Evolutionary conservation across 345 rosid species (phyloP).

Genomic region (Ceriops tagal): DNA sequence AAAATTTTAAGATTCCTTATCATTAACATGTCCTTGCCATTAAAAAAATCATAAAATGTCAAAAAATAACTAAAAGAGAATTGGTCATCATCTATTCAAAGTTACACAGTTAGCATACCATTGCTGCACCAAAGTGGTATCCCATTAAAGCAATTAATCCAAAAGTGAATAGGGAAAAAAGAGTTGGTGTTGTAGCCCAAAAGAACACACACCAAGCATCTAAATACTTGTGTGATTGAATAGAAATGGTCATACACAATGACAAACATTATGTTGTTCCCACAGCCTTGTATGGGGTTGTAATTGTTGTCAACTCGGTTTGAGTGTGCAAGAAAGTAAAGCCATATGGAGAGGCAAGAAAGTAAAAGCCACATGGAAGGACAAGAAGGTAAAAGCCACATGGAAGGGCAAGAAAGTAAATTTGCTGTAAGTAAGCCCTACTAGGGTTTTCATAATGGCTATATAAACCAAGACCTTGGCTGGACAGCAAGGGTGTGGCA

Average conservation of each 20-base stretch:
- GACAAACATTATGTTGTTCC: no score
- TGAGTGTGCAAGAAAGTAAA: no score
- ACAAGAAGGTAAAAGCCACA: no score
- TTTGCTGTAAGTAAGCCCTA: no score
- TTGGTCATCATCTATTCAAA: conserved; percentile 7
- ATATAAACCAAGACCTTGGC: no score
- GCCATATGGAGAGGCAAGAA: no score
- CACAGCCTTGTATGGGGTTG: no score
- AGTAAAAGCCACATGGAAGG: no score
- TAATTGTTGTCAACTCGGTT: no score
- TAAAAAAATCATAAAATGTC: not conserved
- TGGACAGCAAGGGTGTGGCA: no score
- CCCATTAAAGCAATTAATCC: conserved; percentile 86
- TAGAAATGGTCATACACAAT: conserved; percentile 20
- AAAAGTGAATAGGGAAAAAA: conserved; percentile 80
- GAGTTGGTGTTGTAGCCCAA: conserved; percentile 96
- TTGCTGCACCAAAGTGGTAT: conserved; percentile 90
- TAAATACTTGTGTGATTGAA: conserved; percentile 80
- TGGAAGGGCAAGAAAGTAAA: no score
- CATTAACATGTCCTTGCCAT: not conserved
- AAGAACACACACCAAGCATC: conserved; percentile 99
- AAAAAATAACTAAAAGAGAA: conserved; percentile 7
- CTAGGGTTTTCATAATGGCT: no score
- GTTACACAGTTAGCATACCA: conserved; percentile 38
- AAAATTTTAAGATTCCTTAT: conserved; percentile 11